Conservation (phyloP, 176 grass and related monocot species). For the Oryza brachyantha region DNA sequence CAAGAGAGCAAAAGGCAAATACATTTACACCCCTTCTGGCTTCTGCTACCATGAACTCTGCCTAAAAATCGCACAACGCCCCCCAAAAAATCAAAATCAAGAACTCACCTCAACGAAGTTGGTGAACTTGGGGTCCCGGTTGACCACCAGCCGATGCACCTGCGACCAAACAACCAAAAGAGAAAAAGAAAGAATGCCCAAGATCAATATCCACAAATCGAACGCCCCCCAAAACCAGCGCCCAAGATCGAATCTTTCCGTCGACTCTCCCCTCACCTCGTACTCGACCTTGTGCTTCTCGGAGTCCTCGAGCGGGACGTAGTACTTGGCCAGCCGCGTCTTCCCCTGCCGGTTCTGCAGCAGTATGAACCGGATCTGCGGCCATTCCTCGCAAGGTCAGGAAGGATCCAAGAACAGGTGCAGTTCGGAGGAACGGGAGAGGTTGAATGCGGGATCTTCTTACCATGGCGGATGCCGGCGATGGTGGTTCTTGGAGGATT, state of each 20-base stretch:
- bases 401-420: background rate
- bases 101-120: conserved; percentile 92
- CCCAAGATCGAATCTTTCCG: conserved; percentile 9
- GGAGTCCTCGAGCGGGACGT: conserved; percentile 92
- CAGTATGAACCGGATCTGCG: conserved; percentile 94
- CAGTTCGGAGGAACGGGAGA: background rate
- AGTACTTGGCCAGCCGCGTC: conserved; percentile 97
- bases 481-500: background rate
- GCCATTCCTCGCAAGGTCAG: background rate
- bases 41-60: background rate
- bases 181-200: conserved; percentile 12
- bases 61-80: background rate
- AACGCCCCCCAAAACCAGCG: background rate
- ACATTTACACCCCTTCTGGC: background rate
- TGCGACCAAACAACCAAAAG: conserved; percentile 30
- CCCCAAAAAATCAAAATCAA: background rate
- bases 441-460: background rate
- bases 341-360: conserved; percentile 99
- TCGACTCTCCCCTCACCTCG: conserved; percentile 57
- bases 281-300: conserved; percentile 99
- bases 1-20: background rate
- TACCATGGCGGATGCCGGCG: conserved; percentile 29
- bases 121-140: conserved; percentile 95
- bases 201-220: background rate
- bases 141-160: conserved; percentile 95